Base-by-base conservation (phyloP, 129 eudicot species). In the Mikania micrantha region DNA sequence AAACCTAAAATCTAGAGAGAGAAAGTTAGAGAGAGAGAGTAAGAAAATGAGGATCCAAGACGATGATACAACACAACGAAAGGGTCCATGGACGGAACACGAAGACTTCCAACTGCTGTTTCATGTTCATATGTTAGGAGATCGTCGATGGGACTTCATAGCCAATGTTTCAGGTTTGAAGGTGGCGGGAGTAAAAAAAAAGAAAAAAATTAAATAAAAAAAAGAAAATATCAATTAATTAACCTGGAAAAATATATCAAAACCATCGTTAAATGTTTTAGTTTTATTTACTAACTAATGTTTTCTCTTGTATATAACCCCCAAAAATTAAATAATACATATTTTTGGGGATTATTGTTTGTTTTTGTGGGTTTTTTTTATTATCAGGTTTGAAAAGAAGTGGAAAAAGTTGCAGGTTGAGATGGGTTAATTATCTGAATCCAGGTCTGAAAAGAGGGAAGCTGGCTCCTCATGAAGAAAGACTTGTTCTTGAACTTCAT, bases 151-250 rank as follows among this genome's bases (percentile, higher is more conserved):
- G 96, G 96, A 89, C 81, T 89, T 86, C 90, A 81, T 89, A 65
- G 94, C 96, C 16, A 81, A 80, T 72, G 96, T 89, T 69, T 89
- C 96, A 89, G 96, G 96, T 89, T 89, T 89, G 96, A 85, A 85
- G 96, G 96, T 89, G 96, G 96, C 80, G 96, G 96, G 96, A 86
- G 96, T 81, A 75, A 74, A 65, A 72, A 45, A 66, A 70, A 77
- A 29, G 66, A 35, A 73, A 69, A 36, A 54, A n/a, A n/a, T n/a
- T n/a, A n/a, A n/a, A n/a, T n/a, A n/a, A n/a, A n/a, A n/a, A n/a
- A n/a, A n/a, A n/a, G n/a, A n/a, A n/a, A n/a, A n/a, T n/a, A n/a
- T n/a, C n/a, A n/a, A n/a, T n/a, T 64, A 70, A 74, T 76, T 64
- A 15, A 21, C 35, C 64, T 45, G 58, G 66, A 48, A 78, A 60